phyloP scores from a whole-genome alignment of 2,329 filamentous ascomycete species.

The Calonectria hawksworthii region DNA sequence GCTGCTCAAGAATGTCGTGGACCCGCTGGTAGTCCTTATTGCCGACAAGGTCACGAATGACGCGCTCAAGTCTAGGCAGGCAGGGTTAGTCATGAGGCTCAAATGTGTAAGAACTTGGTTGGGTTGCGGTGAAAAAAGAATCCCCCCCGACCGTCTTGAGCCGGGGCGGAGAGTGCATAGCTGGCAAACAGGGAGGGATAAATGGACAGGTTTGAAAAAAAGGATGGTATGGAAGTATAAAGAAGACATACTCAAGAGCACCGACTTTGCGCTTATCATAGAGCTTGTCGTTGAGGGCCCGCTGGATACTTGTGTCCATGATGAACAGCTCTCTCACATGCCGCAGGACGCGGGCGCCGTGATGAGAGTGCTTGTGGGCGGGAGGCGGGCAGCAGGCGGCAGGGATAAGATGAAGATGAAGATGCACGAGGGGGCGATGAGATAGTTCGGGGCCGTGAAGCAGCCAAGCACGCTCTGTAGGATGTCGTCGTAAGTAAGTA shows the following conservation, averaged over 20 bases:
- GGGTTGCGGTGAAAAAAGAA: background rate
- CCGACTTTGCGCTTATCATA: constrained; percentile 98
- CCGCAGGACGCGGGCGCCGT: constrained; percentile 32
- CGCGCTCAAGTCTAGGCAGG: constrained; percentile 81
- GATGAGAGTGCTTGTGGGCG: constrained; percentile 4
- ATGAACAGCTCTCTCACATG: constrained; percentile 44
- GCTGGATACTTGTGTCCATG: constrained; percentile 93
- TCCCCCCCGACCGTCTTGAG: background rate
- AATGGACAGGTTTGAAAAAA: background rate
- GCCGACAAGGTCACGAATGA: constrained; percentile 87
- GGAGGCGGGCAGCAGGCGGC: background rate
- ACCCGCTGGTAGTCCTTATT: constrained; percentile 85
- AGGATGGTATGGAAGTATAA: background rate
- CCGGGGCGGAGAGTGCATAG: background rate
- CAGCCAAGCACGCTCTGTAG: background rate
- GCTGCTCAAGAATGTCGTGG: constrained; percentile 90
- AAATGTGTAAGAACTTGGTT: background rate
- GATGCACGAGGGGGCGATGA: background rate
- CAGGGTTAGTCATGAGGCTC: constrained; percentile 25
- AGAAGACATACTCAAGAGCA: constrained; percentile 84
- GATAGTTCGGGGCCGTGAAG: background rate
- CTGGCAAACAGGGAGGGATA: background rate
- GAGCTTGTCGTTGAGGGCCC: constrained; percentile 95
- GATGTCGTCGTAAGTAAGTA: constrained; percentile 18
- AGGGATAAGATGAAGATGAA: background rate